A percentile compares a stretch with the other conserved stretches of the same genome.
These are phyloP conservation scores for Komagataella pseudopastoris DNA, from an alignment of 805 yeast species.

Conservation along the genomic window DNA sequence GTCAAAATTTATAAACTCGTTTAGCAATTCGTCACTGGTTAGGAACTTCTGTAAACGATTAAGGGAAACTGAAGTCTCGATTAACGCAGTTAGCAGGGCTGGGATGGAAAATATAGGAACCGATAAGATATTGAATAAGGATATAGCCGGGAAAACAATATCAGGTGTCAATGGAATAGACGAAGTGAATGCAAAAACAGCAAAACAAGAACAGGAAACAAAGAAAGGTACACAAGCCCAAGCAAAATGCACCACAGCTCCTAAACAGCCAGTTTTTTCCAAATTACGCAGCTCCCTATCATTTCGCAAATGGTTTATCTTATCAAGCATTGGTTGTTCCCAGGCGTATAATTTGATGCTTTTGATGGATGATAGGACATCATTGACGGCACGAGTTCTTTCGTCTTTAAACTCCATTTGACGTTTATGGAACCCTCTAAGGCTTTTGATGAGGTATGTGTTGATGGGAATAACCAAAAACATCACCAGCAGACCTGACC, in stretches of 20 bases:
- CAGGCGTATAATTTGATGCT: conserved; percentile 57
- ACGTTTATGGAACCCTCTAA: conserved; percentile 31
- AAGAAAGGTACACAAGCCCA: conserved; percentile 56
- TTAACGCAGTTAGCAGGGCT: conserved; percentile 34
- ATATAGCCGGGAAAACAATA: conserved; percentile 54
- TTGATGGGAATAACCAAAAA: conserved; percentile 46
- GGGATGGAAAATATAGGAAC: conserved; percentile 52
- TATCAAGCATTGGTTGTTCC: conserved; percentile 51
- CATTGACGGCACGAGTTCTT: conserved; percentile 46
- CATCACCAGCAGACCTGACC: conserved; percentile 43
- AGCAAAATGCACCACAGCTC: conserved; percentile 35
- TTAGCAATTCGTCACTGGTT: conserved; percentile 20
- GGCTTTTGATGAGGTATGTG: conserved; percentile 27
- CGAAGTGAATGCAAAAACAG: conserved; percentile 32
- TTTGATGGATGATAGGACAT: conserved; percentile 45
- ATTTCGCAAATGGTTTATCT: conserved; percentile 39
- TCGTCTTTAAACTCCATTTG: conserved; percentile 53
- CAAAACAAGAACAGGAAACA: conserved; percentile 50
- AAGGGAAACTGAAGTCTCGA: conserved; percentile 48
- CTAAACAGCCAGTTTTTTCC: conserved; percentile 31
- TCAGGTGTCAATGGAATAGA: conserved; percentile 47
- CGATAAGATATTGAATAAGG: conserved; percentile 43
- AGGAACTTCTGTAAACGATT: conserved; percentile 39
- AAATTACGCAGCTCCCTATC: conserved; percentile 40
- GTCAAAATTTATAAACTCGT: conserved; percentile 25